phyloP scores from a whole-genome alignment of 2,329 filamentous ascomycete genomes.

The Fusarium mangiferae region DNA sequence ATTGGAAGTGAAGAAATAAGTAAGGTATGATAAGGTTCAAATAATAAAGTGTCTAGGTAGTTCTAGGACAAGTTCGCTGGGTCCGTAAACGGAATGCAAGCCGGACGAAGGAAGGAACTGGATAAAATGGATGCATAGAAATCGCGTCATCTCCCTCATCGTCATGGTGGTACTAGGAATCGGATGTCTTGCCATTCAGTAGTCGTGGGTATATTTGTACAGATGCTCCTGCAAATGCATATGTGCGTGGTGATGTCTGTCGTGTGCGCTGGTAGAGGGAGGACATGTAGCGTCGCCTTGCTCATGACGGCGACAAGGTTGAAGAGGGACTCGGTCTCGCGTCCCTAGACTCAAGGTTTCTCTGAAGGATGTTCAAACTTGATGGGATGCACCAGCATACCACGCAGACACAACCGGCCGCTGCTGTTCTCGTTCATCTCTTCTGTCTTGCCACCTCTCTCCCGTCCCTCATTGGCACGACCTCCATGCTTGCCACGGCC shows the following conservation, averaged over 20 bases:
- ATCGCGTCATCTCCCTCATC: conserved; percentile 35
- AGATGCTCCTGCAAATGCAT: conserved; percentile 46
- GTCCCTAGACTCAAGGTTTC: conserved; percentile 34
- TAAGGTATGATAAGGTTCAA: conserved; percentile 38
- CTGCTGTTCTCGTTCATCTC: conserved; percentile 57
- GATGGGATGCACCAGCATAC: conserved; percentile 84
- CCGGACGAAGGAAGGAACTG: conserved; percentile 35
- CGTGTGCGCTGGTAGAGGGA: conserved; percentile 39
- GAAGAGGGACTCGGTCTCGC: neutral
- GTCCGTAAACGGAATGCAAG: conserved; percentile 40
- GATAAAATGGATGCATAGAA: conserved; percentile 38
- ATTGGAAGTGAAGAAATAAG: conserved; percentile 37
- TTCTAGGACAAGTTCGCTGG: conserved; percentile 41
- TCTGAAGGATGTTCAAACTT: conserved; percentile 71
- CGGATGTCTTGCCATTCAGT: conserved; percentile 39
- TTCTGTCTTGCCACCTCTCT: conserved; percentile 63
- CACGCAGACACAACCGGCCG: conserved; percentile 81
- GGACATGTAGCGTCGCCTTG: conserved; percentile 40
- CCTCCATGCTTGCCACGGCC: conserved; percentile 62
- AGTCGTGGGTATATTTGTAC: conserved; percentile 47
- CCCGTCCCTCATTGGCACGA: conserved; percentile 56
- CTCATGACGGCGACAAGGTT: conserved; percentile 43
- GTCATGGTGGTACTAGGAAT: conserved; percentile 36
- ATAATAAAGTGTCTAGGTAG: conserved; percentile 46
- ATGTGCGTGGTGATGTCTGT: conserved; percentile 44